Evolutionary conservation across 495 filamentous ascomycete genomes (phyloP).

Genomic region (Cercophora sp.): DNA sequence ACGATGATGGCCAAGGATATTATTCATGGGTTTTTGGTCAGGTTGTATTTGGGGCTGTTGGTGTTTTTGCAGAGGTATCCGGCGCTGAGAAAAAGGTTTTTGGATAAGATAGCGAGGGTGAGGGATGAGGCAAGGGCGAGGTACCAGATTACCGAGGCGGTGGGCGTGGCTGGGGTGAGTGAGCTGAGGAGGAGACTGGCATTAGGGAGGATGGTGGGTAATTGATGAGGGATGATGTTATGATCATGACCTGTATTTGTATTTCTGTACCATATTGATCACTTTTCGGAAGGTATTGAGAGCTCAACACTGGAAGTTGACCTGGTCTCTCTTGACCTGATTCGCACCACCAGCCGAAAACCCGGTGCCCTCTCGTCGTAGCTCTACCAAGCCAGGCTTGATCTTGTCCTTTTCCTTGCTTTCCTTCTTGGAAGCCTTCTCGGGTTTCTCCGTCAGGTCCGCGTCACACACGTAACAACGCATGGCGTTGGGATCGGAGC

Average conservation of each 20-base stretch:
- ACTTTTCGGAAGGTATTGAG: no score
- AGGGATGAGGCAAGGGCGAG: background rate
- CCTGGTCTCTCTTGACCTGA: slow-evolving; percentile 70
- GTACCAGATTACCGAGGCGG: background rate
- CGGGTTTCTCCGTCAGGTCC: slow-evolving; percentile 56
- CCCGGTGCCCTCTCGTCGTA: slow-evolving; percentile 86
- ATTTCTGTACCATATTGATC: no score
- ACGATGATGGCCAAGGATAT: slow-evolving; percentile 87
- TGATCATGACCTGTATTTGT: background rate
- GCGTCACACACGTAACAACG: slow-evolving; percentile 87
- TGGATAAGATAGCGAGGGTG: slow-evolving; percentile 7
- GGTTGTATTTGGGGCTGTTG: slow-evolving; percentile 55
- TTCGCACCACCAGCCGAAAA: slow-evolving; percentile 84
- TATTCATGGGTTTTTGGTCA: slow-evolving; percentile 71
- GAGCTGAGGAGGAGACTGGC: no score
- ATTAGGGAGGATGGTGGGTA: no score
- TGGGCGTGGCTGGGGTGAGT: no score
- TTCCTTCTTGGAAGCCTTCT: no score
- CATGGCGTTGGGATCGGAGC: slow-evolving; percentile 50
- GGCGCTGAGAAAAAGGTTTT: slow-evolving; percentile 16
- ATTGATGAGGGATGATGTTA: background rate
- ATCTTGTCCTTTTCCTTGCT: slow-evolving; percentile 55
- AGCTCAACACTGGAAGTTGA: slow-evolving; percentile 81
- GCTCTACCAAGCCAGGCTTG: slow-evolving; percentile 73
- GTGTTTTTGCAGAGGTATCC: slow-evolving; percentile 26